Percentiles rank a stretch among this genome's conserved stretches.
Evolutionary conservation across 2,329 filamentous ascomycete genomes (phyloP).

Genomic region (Monilinia laxa): DNA sequence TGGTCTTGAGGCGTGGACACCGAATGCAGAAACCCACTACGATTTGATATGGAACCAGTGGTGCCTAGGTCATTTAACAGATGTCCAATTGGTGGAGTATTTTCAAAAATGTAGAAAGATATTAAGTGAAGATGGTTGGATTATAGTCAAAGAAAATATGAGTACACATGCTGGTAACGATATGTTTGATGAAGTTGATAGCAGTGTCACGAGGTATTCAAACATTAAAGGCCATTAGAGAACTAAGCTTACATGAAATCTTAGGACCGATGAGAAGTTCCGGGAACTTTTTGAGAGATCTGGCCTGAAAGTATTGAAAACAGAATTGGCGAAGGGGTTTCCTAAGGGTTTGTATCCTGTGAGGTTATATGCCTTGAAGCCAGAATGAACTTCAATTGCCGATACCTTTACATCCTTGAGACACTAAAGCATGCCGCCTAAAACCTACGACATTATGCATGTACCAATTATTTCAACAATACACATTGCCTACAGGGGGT

Average conservation of each 20-base stretch:
- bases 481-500: not conserved
- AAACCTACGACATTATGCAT: not conserved
- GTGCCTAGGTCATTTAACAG: conserved; percentile 81
- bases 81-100: conserved; percentile 68
- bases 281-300: conserved; percentile 66
- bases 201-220: conserved; percentile 66
- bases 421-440: not conserved
- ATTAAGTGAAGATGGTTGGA: conserved; percentile 54
- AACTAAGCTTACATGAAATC: not conserved
- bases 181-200: conserved; percentile 73
- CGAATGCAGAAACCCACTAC: conserved; percentile 52
- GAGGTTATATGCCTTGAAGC: conserved; percentile 68
- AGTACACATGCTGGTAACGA: conserved; percentile 57
- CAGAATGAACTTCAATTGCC: not conserved
- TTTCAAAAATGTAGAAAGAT: conserved; percentile 58
- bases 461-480: not conserved
- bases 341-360: conserved; percentile 65
- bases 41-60: conserved; percentile 89
- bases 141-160: conserved; percentile 69
- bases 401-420: not conserved
- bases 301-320: conserved; percentile 65
- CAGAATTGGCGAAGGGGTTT: conserved; percentile 72
- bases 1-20: conserved; percentile 72
- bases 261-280: conserved; percentile 70
- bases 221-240: not conserved